Base-by-base conservation (phyloP, 768 basidiomycete species). In the Termitomyces sp. region DNA sequence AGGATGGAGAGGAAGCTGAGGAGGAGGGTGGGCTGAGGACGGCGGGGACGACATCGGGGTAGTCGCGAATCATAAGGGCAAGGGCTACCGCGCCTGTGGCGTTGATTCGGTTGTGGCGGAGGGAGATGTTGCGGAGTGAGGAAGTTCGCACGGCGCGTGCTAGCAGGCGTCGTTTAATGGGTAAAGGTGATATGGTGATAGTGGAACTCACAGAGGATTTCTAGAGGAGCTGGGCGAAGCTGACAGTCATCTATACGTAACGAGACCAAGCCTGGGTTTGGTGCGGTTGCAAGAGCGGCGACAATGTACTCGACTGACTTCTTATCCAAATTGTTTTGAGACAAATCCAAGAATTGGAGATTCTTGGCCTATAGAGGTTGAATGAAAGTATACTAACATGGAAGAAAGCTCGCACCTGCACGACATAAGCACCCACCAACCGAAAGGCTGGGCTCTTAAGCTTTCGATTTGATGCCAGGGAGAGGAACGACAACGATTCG, bases 31-130 rank as follows among this genome's bases (percentile, higher is more conserved):
- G 69, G 32, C 71, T 52, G 7, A 72, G 66, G 20, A 56, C 51
- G 24, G 66, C 66, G 30, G 79, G 75, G 8, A 86, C 81, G 44
- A 87, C 79, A 62, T 97, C 93, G 3, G 93, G 92, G 67, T 98
- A 98, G 70, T 99, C 96, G 52, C 91, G 84, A 61, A 98, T 94
- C 92, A 99, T 95, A 52, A 97, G 80, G 0, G 96, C 94, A 13
- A 98, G 78, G 0, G 94, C 90, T 5, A 98, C 93, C 8, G 90
- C 94, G 35, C 94, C 94, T 0, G 89, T 82, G 0, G 86, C 80
- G 35, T 79, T 84, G 65, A 98, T 97, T 44, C 84, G 83, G 71
- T 99, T 98, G 47, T 92, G 82, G 16, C 96, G 84, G 24, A 99
- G 73, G 5, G 94, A 96, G 50, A 99, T 86, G 66, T 99, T 93